Evolutionary conservation across 768 basidiomycete genomes (phyloP).

Genomic region (Gloeopeniophorella convolvens): DNA sequence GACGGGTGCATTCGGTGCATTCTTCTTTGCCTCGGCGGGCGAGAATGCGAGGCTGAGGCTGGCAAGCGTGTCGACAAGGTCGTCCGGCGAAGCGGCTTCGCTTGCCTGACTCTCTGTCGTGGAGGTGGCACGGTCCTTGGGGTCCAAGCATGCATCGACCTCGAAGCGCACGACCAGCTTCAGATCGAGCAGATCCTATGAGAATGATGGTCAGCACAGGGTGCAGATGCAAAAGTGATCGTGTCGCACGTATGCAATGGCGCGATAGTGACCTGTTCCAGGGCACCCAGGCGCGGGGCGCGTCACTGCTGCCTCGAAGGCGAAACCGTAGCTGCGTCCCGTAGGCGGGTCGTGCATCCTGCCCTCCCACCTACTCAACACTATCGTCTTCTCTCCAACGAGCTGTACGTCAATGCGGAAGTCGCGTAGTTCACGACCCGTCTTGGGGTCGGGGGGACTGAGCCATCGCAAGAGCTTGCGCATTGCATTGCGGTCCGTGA

Average conservation of each 20-base stretch:
- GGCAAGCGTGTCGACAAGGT: constrained; percentile 20
- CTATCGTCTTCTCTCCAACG: constrained; percentile 47
- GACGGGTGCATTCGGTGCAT: not conserved
- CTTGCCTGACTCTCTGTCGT: no score
- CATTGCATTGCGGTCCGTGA: constrained; percentile 62
- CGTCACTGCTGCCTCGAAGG: constrained; percentile 56
- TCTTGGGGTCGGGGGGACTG: no score
- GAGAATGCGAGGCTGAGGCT: constrained; percentile 14
- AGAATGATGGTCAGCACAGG: not conserved
- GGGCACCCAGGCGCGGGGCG: constrained; percentile 40
- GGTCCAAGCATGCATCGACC: constrained; percentile 38
- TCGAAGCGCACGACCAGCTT: constrained; percentile 54
- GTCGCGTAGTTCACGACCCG: constrained; percentile 31
- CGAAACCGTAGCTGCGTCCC: constrained; percentile 46
- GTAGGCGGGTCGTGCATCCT: constrained; percentile 22
- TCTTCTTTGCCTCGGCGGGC: not conserved
- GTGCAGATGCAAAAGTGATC: not conserved
- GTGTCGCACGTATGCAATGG: constrained; percentile 52
- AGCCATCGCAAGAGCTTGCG: constrained; percentile 60
- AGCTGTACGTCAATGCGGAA: constrained; percentile 71
- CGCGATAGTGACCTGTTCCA: constrained; percentile 53
- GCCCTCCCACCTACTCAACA: constrained; percentile 58
- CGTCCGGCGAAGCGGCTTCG: constrained; percentile 15
- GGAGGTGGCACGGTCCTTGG: not conserved
- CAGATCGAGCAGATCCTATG: constrained; percentile 50